Base-by-base conservation (phyloP, 75 land plant species). In the Selaginella tamariscina region DNA sequence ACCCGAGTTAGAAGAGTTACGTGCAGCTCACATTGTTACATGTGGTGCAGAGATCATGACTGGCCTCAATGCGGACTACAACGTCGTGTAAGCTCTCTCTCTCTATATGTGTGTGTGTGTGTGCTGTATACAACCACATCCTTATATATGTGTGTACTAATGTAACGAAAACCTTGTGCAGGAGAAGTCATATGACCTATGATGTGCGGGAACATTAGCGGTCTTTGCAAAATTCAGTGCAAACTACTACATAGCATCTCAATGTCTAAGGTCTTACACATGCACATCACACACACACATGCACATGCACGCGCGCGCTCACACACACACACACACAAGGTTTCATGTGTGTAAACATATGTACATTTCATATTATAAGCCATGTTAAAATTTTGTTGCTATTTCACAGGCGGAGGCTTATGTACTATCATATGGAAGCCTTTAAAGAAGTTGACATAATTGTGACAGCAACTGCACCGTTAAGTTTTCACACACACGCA, bases 381-480 rank as follows among this genome's bases (percentile, higher is more conserved):
- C 15, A 5, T 39, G 5, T 39, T 15, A 5, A 39, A 39, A 5
- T 15, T 39, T 15, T 5, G 15, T 39, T 5, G 49, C 5, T 5
- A 39, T 39, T 15, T 39, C 49, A 39, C 84, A 88, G 96, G 82
- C 76, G 91, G 69, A 80, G 98, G 70, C 64, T 77, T n/a, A 94
- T 86, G 98, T 75, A 85, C 68, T 86, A 79, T 55, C 74, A 77
- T 72, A 84, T 87, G 88, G 88, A 88, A 64, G 85, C 82, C 27
- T 94, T 94, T 76, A 87, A 89, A 72, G 80, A 73, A 54, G 98
- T 89, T 54, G 96, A 94, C 66, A 75, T 89, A 65, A 89, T 94
- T 54, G 91, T 89, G 33, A 83, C 88, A 56, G 96, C 98, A 24
- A 89, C 98, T 32, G 86, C 98, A 31, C 24, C 5, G 1, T 70